Conservation (phyloP, 768 basidiomycete species). For the Kwoniella newhampshirensis region DNA sequence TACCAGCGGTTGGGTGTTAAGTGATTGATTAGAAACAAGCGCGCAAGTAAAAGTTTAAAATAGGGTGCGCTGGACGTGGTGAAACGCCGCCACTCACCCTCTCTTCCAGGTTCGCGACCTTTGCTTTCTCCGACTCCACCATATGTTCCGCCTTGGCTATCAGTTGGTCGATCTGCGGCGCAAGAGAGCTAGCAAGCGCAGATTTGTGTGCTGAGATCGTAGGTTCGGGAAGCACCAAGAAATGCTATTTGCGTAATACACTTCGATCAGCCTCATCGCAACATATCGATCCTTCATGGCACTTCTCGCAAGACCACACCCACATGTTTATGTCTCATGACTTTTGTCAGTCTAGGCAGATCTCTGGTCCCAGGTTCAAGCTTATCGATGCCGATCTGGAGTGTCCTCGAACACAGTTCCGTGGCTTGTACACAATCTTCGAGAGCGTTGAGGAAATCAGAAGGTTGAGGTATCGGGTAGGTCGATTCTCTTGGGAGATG, state of each 20-base stretch:
- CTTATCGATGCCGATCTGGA: conserved; percentile 19
- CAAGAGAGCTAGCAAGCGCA: conserved; percentile 38
- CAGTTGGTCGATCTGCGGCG: conserved; percentile 49
- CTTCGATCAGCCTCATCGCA: too few species aligned
- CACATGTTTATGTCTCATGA: conserved; percentile 48
- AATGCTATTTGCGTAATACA: conserved; percentile 31
- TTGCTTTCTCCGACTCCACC: conserved; percentile 25
- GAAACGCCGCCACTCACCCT: conserved; percentile 39
- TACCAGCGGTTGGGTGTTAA: too few species aligned
- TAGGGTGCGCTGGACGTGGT: too few species aligned
- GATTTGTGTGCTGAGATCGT: conserved; percentile 45
- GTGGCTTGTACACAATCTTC: conserved; percentile 48
- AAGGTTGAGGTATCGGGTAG: conserved; percentile 21
- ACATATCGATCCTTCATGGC: too few species aligned
- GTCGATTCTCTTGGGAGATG: conserved; percentile 21
- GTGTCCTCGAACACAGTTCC: conserved; percentile 29
- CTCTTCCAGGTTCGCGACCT: conserved; percentile 41
- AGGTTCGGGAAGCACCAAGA: conserved; percentile 48
- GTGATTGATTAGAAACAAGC: too few species aligned
- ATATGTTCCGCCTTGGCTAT: conserved; percentile 39
- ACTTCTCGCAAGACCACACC: conserved; percentile 17
- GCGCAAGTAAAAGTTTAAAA: too few species aligned
- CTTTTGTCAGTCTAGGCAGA: conserved; percentile 44
- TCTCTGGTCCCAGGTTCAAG: conserved; percentile 41
- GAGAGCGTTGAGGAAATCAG: conserved; percentile 37